Conservation (phyloP, 2,329 filamentous ascomycete species). For the Waltergamsia citrina region DNA sequence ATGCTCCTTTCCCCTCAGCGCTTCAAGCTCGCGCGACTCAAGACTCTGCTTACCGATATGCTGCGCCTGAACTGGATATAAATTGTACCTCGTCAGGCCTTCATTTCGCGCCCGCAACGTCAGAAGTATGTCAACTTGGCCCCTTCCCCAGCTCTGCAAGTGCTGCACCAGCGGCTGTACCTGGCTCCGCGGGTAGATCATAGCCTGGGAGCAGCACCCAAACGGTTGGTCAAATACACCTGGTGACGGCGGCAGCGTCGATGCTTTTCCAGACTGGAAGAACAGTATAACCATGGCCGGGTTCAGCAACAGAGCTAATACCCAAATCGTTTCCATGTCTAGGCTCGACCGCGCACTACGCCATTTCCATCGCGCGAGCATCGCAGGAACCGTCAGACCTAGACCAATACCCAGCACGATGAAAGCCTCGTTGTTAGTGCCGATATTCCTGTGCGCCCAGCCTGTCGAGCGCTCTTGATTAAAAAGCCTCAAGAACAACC, state of each 20-base stretch:
- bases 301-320: not conserved
- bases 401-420: not conserved
- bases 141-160: not conserved
- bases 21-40: no score
- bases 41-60: not conserved
- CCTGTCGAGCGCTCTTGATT: slow-evolving; percentile 25
- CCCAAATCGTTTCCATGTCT: not conserved
- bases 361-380: not conserved
- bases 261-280: slow-evolving; percentile 4
- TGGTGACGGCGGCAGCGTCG: not conserved
- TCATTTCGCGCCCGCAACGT: not conserved
- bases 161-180: not conserved
- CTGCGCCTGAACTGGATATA: slow-evolving; percentile 3
- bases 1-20: not conserved
- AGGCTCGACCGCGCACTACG: not conserved
- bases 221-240: slow-evolving; percentile 1
- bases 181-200: not conserved
- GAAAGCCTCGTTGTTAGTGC: slow-evolving; percentile 1
- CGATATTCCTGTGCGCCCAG: slow-evolving; percentile 1
- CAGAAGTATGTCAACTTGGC: slow-evolving; percentile 2
- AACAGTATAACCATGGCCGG: slow-evolving; percentile 3
- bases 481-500: slow-evolving; percentile 60
- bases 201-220: slow-evolving; percentile 3
- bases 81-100: not conserved
- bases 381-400: not conserved